phyloP scores from a whole-genome alignment of 2,329 filamentous ascomycete genomes.

The Colletotrichum scovillei region DNA sequence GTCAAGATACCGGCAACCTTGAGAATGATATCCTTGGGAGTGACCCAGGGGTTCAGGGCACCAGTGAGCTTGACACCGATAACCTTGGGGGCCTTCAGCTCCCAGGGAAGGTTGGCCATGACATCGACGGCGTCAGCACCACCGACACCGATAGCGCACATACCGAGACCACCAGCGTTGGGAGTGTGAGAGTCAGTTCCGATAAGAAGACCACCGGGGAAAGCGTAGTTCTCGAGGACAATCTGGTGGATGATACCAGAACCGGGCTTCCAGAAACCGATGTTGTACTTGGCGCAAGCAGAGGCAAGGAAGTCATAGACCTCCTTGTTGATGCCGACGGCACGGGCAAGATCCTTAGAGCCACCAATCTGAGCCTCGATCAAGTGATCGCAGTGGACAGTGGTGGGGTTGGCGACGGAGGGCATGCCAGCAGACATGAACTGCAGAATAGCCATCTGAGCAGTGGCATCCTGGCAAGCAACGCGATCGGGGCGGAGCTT shows the following conservation, averaged over 20 bases:
- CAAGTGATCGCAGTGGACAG: constrained; percentile 34
- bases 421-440: constrained; percentile 35
- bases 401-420: constrained; percentile 29
- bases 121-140: constrained; percentile 63
- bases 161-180: constrained; percentile 95
- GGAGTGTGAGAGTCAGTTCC: constrained; percentile 98
- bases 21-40: constrained; percentile 78
- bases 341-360: constrained; percentile 17
- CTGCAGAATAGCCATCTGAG: constrained; percentile 36
- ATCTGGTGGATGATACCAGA: constrained; percentile 99
- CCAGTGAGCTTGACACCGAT: constrained; percentile 82
- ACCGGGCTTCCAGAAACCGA: constrained; percentile 98
- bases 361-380: constrained; percentile 20
- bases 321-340: constrained; percentile 7
- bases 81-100: constrained; percentile 71
- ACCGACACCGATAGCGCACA: constrained; percentile 94
- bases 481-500: constrained; percentile 24
- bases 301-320: constrained; percentile 97
- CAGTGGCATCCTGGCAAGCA: constrained; percentile 36
- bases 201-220: constrained; percentile 97
- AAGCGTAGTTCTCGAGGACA: constrained; percentile 97
- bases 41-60: constrained; percentile 76
- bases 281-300: constrained; percentile 98
- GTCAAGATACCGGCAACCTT: constrained; percentile 83
- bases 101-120: constrained; percentile 19